Base-by-base conservation (phyloP, 208 protist species). In the Polymyxa betae region DNA sequence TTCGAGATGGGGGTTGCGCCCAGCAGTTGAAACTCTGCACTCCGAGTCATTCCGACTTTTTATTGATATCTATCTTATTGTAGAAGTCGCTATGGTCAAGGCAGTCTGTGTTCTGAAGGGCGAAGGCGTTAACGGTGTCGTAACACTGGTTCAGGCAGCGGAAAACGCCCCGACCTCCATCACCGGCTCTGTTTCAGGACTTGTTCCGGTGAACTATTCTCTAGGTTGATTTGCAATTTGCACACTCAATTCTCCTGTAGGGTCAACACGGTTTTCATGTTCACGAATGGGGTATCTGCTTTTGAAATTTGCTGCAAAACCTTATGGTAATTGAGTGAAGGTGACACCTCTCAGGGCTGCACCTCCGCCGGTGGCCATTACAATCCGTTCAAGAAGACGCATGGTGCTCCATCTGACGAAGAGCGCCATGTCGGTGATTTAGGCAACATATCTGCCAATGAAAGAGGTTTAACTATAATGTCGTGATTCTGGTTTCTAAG, bases 191-290 rank as follows among this genome's bases (percentile, higher is more conserved):
- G 45, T 89, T 45, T 12, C 12, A 29, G 87, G 87, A 35, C 38
- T 89, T 10, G 45, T 45, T 10, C 87, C 87, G 29, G 49, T 60
- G 24, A 5, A 60, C 24, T 60, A 5, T 24, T 24, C 5, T 5
- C 49, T 5, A 29, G 12, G 24, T 24, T 24, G 49, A 29, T 24
- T 60, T 5, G 5, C 49, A 5, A 60, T 60, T 24, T 60, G 24
- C 49, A 24, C 49, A 29, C 5, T 29, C 24, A 24, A 60, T 24
- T 24, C 24, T 5, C 5, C 24, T 5, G 24, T 60, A 60, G 49
- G 87, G 87, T 1, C 44, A 68, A 45, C 87, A 89, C 38, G 87
- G 87, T 20, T 89, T 89, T 38, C 87, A 89, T 29, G 45, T 89
- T 10, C 87, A 89, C n/a, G 87, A 89, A 35, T 35, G 12, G 12